A percentile compares a stretch with the other conserved stretches of the same genome.
phyloP scores from a whole-genome alignment of 345 rosid species.

The Euclidium syriacum region DNA sequence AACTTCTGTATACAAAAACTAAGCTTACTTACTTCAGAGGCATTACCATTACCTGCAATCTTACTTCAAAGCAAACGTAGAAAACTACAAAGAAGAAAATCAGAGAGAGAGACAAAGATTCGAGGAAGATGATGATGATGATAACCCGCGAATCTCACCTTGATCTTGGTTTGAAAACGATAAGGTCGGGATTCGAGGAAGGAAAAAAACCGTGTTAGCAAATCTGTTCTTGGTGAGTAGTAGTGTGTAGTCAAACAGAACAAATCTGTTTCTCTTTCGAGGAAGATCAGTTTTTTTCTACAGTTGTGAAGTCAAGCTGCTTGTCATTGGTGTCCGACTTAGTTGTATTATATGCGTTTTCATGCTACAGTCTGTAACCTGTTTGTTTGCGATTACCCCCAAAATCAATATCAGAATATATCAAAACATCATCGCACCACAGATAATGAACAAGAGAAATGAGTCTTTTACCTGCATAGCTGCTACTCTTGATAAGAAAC shows the following conservation, averaged over 20 bases:
- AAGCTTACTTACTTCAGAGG: constrained; percentile 29
- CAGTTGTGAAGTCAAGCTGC: constrained; percentile 72
- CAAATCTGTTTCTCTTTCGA: constrained; percentile 20
- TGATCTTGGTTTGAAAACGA: constrained; percentile 33
- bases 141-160: constrained; percentile 23
- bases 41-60: constrained; percentile 16
- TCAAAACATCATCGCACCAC: background rate
- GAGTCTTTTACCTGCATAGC: constrained; percentile 66
- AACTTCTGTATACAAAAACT: constrained; percentile 26
- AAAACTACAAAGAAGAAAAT: constrained; percentile 12
- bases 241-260: constrained; percentile 52
- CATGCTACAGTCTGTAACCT: constrained; percentile 94
- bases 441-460: background rate
- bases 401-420: background rate
- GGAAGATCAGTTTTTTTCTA: constrained; percentile 64
- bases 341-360: constrained; percentile 83
- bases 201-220: constrained; percentile 23
- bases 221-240: constrained; percentile 53
- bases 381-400: constrained; percentile 13
- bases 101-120: too few species aligned
- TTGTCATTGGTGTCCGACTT: constrained; percentile 46
- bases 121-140: background rate
- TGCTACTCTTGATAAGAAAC: constrained; percentile 60
- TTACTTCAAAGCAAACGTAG: constrained; percentile 1
- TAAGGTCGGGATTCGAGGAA: constrained; percentile 33